Evolutionary conservation across 306 rosid genomes (phyloP).

Genomic region (Corylus americana): DNA sequence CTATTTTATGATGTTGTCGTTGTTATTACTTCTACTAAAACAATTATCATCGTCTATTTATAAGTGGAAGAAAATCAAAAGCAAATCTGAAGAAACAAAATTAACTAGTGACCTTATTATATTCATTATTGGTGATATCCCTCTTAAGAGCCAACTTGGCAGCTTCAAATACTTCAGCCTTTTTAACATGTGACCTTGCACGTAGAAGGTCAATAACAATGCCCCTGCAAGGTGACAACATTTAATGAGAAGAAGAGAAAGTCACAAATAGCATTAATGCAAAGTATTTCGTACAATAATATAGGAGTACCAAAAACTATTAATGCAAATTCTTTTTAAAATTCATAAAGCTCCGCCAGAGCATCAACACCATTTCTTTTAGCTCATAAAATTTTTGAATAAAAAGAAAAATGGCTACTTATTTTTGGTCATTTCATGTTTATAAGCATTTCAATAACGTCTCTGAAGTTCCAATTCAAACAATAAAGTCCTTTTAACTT

Average conservation of each 20-base stretch:
- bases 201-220: conserved; percentile 75
- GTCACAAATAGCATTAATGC: background rate
- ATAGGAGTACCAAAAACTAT: background rate
- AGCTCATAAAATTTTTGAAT: background rate
- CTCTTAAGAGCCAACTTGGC: conserved; percentile 60
- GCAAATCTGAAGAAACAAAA: background rate
- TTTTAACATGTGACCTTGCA: conserved; percentile 61
- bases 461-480: background rate
- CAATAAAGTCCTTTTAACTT: background rate
- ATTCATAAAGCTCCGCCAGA: background rate
- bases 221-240: conserved; percentile 55
- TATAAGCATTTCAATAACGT: background rate
- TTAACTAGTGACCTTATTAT: conserved; percentile 56
- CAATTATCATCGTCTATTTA: background rate
- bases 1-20: background rate
- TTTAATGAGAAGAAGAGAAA: conserved; percentile 5
- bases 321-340: background rate
- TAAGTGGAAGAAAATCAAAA: background rate
- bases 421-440: background rate
- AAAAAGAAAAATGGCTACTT: background rate
- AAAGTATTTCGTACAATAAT: background rate
- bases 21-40: background rate
- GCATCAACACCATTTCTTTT: background rate
- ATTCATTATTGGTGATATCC: conserved; percentile 62
- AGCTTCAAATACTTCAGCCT: conserved; percentile 68